phyloP scores from a whole-genome alignment of 345 rosid species.

The Aegle marmelos region DNA sequence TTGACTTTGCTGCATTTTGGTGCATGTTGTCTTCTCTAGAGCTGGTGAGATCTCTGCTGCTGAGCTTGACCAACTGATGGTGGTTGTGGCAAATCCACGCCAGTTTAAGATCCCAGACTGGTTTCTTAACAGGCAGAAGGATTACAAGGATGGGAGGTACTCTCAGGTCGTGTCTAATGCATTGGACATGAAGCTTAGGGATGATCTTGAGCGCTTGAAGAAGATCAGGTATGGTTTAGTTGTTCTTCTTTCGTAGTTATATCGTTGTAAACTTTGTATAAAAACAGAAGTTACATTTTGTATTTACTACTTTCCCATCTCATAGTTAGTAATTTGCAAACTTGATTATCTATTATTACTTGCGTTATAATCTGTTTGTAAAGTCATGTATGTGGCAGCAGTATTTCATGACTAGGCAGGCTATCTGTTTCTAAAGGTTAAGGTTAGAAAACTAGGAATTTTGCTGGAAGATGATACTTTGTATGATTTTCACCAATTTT shows the following conservation, averaged over 20 bases:
- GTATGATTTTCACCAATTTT: background rate
- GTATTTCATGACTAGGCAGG: background rate
- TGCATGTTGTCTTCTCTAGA: constrained; percentile 8
- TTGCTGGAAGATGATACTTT: background rate
- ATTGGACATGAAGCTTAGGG: constrained; percentile 43
- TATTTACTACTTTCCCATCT: background rate
- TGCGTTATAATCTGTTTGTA: background rate
- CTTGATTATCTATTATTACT: background rate
- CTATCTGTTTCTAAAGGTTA: background rate
- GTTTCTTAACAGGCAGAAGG: constrained; percentile 45
- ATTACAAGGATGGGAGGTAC: constrained; percentile 39
- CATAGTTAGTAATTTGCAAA: background rate
- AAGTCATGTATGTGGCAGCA: background rate
- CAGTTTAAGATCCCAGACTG: constrained; percentile 44
- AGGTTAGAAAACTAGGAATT: background rate
- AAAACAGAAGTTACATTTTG: background rate
- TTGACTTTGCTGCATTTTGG: background rate
- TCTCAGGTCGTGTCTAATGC: constrained; percentile 46
- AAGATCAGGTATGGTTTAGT: constrained; percentile 30
- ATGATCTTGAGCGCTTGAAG: constrained; percentile 43
- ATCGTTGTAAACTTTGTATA: background rate
- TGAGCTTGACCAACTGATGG: constrained; percentile 40
- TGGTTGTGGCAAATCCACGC: constrained; percentile 36
- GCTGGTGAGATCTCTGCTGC: constrained; percentile 39
- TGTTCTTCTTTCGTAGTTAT: background rate